phyloP scores from a whole-genome alignment of 371 early-diverging fungal genomes.

The Rhizopus delemar region DNA sequence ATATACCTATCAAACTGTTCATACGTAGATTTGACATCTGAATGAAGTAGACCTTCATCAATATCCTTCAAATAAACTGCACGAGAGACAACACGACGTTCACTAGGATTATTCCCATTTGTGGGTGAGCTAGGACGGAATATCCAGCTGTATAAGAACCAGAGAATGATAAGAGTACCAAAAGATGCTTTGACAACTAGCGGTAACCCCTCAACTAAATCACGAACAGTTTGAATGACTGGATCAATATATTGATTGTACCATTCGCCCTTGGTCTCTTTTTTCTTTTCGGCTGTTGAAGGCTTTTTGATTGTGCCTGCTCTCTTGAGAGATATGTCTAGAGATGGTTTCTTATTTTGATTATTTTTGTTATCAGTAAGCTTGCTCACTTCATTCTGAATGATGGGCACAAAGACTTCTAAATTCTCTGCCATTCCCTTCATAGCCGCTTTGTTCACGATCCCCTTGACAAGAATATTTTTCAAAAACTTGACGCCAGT shows the following conservation, averaged over 20 bases:
- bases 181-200: conserved; percentile 17
- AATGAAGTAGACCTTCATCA: conserved; percentile 44
- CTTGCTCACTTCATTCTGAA: conserved; percentile 28
- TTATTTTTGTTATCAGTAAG: not conserved
- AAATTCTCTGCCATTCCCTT: conserved; percentile 48
- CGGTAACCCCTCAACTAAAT: conserved; percentile 27
- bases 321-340: conserved; percentile 4
- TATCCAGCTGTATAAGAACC: conserved; percentile 1
- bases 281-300: not conserved
- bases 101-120: not conserved
- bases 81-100: conserved; percentile 21
- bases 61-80: conserved; percentile 58
- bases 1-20: conserved; percentile 35
- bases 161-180: not conserved
- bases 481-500: conserved; percentile 61
- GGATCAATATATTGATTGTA: conserved; percentile 12
- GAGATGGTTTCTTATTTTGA: conserved; percentile 8
- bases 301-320: conserved; percentile 17
- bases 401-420: conserved; percentile 30
- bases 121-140: conserved; percentile 17
- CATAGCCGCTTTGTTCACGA: conserved; percentile 46
- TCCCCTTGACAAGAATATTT: conserved; percentile 56
- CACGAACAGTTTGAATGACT: conserved; percentile 10
- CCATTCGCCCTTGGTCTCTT: conserved; percentile 12
- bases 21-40: conserved; percentile 25